These are phyloP conservation scores for Phoma herbarum DNA, from an alignment of 2,329 filamentous ascomycete species.

Conservation along the genomic window DNA sequence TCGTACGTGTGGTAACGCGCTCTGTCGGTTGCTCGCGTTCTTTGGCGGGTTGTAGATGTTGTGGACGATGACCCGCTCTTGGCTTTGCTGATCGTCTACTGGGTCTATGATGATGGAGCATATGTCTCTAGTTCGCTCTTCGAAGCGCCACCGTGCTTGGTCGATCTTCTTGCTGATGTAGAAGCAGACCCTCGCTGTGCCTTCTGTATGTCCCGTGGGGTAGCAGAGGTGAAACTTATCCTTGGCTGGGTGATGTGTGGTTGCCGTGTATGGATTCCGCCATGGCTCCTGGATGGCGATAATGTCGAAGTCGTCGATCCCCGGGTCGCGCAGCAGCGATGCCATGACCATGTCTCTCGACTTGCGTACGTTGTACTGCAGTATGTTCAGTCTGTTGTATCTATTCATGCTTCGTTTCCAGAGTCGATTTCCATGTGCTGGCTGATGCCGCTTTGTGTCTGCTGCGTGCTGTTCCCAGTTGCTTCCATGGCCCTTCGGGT, in stretches of 20 bases:
- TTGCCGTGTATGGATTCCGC: conserved; percentile 28
- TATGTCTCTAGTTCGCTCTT: conserved; percentile 21
- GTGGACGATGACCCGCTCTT: background rate
- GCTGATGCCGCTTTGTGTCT: too few species aligned
- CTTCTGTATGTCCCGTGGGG: conserved; percentile 15
- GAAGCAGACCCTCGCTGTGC: conserved; percentile 32
- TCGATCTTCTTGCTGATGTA: conserved; percentile 37
- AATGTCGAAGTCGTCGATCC: conserved; percentile 31
- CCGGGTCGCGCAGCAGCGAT: conserved; percentile 30
- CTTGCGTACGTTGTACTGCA: conserved; percentile 35
- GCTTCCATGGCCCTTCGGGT: too few species aligned
- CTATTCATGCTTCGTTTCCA: conserved; percentile 23
- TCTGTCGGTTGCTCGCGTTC: background rate
- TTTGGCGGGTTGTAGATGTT: conserved; percentile 3
- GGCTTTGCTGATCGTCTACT: conserved; percentile 17
- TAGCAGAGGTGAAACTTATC: too few species aligned
- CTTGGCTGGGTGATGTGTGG: conserved; percentile 35
- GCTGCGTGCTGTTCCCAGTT: too few species aligned
- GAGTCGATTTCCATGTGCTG: too few species aligned
- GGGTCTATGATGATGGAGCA: too few species aligned
- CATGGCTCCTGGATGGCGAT: conserved; percentile 27
- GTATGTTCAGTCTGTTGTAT: conserved; percentile 27
- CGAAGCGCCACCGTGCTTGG: conserved; percentile 23
- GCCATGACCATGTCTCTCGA: conserved; percentile 35
- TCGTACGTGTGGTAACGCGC: background rate